Evolutionary conservation across 148 eudicot genomes (phyloP).

Genomic region (Cornus florida): DNA sequence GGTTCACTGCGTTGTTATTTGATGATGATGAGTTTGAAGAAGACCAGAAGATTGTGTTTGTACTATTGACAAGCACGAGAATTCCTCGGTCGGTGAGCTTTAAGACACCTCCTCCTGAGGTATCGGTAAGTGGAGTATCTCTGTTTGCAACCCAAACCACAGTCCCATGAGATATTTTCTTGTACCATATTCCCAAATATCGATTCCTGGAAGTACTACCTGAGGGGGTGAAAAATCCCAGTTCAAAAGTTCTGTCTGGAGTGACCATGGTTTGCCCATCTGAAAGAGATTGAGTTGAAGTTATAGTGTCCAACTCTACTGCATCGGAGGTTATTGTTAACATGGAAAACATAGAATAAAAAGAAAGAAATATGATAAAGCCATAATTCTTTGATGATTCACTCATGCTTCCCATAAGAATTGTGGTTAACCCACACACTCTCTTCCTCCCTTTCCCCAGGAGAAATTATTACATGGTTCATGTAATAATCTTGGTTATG

Average conservation of each 20-base stretch:
- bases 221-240: conserved; percentile 18
- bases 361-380: too few species aligned
- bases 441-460: too few species aligned
- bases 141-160: conserved; percentile 25
- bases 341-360: too few species aligned
- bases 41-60: conserved; percentile 27
- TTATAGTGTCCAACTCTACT: too few species aligned
- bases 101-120: conserved; percentile 10
- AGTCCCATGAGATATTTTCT: conserved; percentile 8
- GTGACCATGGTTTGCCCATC: too few species aligned
- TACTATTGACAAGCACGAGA: conserved; percentile 10
- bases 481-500: too few species aligned
- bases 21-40: not conserved
- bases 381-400: too few species aligned
- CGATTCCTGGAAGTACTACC: not conserved
- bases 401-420: too few species aligned
- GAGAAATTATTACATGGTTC: too few species aligned
- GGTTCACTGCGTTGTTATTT: conserved; percentile 6
- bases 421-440: too few species aligned
- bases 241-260: not conserved
- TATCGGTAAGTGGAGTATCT: conserved; percentile 17
- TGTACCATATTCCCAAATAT: conserved; percentile 25
- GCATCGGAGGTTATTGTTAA: too few species aligned
- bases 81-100: conserved; percentile 7
- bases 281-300: too few species aligned